Base-by-base conservation (phyloP, 352 stramenopile species). In the Pythium aquatile region DNA sequence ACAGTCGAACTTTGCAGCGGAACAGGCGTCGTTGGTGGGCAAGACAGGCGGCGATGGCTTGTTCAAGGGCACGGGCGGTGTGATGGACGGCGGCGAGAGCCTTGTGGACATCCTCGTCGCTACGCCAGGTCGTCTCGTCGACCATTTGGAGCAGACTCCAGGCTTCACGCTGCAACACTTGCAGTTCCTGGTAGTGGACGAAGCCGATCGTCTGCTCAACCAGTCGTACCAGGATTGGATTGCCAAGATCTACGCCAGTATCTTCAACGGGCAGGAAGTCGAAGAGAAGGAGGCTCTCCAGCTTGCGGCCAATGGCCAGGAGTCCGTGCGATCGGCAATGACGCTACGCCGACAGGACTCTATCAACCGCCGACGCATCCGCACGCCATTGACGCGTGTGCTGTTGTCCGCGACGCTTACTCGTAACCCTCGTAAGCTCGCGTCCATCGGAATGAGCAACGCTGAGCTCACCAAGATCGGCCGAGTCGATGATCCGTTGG, bases 221-320 rank as follows among this genome's bases (percentile, higher is more conserved):
- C 95, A 99, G 78, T 93, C 86, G 55, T 99, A 99, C 76, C 95
- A 99, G 69, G 95, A 98, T 78, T 99, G 96, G 96, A 97, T 99
- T 51, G 69, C 81, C 13, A 94, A 97, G 71, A 88, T 99, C 26
- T 93, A 95, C 57, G 79, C 78, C 26, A 93, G 83, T 70, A 83
- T 93, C 49, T 95, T 91, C 61, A 80, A 82, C 51, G 79, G 77
- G 14, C 78, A 88, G 32, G 78, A 88, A 7, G 72, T 81, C 20
- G 69, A 81, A 37, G 72, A 80, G 28, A 66, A 47, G 8, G 61
- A 75, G 32, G 64, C 65, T 8, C 24, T 72, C 20, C 32, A 55
- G 33, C 40, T 30, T 9, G 46, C 24, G 33, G 28, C 17, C 11
- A 69, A 24, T 63, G 55, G 13, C 28, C 63, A 49, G 10, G 61